Evolutionary conservation across 495 filamentous ascomycete genomes (phyloP).

Genomic region (Podospora appendiculata): DNA sequence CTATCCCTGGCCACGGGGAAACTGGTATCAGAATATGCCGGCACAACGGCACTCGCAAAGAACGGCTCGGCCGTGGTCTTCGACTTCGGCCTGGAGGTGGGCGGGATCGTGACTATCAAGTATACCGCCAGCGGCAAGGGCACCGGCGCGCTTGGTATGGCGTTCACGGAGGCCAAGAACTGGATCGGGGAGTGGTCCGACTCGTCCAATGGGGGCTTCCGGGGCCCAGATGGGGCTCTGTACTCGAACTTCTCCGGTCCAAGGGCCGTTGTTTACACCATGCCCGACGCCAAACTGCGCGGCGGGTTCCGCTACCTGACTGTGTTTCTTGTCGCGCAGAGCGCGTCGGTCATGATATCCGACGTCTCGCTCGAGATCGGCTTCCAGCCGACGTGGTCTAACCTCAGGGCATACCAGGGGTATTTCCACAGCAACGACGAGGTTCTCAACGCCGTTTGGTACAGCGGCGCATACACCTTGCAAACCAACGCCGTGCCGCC

Average conservation of each 20-base stretch:
- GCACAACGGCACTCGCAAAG: constrained; percentile 25
- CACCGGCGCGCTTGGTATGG: constrained; percentile 45
- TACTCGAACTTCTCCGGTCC: constrained; percentile 42
- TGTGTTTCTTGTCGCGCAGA: constrained; percentile 38
- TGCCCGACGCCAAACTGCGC: constrained; percentile 46
- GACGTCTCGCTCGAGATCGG: constrained; percentile 41
- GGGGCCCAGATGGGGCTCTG: constrained; percentile 44
- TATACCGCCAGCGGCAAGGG: constrained; percentile 31
- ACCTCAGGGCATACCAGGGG: constrained; percentile 53
- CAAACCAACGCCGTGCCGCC: constrained; percentile 52
- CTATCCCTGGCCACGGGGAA: constrained; percentile 29
- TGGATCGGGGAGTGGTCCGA: constrained; percentile 56
- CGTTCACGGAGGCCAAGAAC: constrained; percentile 56
- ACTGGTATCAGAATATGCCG: constrained; percentile 22
- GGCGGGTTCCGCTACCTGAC: constrained; percentile 58
- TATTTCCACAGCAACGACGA: constrained; percentile 56
- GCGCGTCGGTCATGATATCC: constrained; percentile 28
- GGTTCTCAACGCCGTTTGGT: constrained; percentile 54
- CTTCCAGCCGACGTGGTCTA: constrained; percentile 60
- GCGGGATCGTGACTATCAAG: constrained; percentile 45
- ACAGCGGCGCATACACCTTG: constrained; percentile 54
- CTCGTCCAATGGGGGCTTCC: constrained; percentile 46
- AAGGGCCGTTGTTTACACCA: constrained; percentile 35
- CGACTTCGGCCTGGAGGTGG: constrained; percentile 54
- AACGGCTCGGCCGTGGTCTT: constrained; percentile 45